Conservation (phyloP, 2,329 filamentous ascomycete species). For the Diaporthe sp. region DNA sequence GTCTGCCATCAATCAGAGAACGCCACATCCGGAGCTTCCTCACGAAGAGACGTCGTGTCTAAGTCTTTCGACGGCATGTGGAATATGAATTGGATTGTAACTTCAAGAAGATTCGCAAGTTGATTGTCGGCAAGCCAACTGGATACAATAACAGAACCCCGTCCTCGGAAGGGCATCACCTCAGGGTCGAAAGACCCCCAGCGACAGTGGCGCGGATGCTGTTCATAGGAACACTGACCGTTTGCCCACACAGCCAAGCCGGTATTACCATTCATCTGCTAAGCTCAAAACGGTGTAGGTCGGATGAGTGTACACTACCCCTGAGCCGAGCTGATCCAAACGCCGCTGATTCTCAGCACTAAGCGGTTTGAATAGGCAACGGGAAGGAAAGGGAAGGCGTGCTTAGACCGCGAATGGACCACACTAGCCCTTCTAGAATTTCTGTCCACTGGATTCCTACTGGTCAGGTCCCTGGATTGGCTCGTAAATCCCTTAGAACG, state of each 20-base stretch:
- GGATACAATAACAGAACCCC: no score
- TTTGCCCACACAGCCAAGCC: neutral
- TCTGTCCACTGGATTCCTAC: neutral
- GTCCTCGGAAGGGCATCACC: neutral
- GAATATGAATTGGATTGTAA: neutral
- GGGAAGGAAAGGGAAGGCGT: neutral
- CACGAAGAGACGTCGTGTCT: neutral
- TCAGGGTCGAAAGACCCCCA: neutral
- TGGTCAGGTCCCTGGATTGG: neutral
- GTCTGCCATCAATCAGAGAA: neutral
- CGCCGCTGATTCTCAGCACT: conserved; percentile 12
- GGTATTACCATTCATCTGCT: neutral
- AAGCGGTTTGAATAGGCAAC: neutral
- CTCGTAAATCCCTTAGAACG: neutral
- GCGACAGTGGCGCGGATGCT: neutral
- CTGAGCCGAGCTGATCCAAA: neutral
- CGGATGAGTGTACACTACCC: neutral
- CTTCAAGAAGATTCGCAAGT: neutral
- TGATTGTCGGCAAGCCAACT: no score
- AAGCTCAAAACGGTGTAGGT: neutral
- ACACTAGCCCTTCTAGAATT: neutral
- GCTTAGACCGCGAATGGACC: neutral
- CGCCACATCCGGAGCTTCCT: neutral
- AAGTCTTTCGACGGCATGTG: neutral
- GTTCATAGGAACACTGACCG: neutral